phyloP scores from a whole-genome alignment of 2,329 filamentous ascomycete species.

The Fusarium sp. region DNA sequence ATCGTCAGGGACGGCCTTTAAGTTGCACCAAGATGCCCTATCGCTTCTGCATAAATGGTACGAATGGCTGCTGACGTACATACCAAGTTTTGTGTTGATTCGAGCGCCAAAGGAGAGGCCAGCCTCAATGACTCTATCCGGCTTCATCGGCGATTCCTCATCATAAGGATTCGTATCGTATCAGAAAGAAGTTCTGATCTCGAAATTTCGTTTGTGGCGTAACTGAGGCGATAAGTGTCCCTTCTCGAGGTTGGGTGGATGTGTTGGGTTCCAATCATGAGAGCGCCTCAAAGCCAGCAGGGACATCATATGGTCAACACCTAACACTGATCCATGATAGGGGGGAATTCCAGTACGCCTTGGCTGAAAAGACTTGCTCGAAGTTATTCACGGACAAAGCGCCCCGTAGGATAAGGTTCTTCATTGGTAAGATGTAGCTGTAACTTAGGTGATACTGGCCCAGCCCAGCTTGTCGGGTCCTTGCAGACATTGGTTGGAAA shows the following conservation, averaged over 20 bases:
- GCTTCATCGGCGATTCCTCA: neutral
- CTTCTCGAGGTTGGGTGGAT: conserved; percentile 3
- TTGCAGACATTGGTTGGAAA: conserved; percentile 4
- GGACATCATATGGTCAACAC: conserved; percentile 6
- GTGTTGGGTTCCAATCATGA: conserved; percentile 34
- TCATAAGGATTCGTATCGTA: neutral
- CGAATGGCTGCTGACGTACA: conserved; percentile 4
- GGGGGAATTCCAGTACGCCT: neutral
- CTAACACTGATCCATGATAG: neutral
- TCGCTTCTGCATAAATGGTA: conserved; percentile 2
- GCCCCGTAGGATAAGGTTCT: neutral
- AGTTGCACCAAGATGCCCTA: neutral
- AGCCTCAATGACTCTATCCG: neutral
- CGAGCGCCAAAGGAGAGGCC: neutral
- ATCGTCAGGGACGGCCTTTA: conserved; percentile 28
- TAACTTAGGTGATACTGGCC: conserved; percentile 12
- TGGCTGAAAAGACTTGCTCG: neutral
- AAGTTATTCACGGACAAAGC: neutral
- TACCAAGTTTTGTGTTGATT: neutral
- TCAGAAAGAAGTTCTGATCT: conserved; percentile 17
- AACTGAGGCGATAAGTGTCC: neutral
- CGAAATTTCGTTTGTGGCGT: conserved; percentile 19
- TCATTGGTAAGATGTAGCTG: conserved; percentile 14
- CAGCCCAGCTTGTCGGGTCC: conserved; percentile 19
- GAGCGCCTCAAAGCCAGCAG: conserved; percentile 13